Evolutionary conservation across 2,329 filamentous ascomycete genomes (phyloP).

Genomic region (Penicillium concentricum): DNA sequence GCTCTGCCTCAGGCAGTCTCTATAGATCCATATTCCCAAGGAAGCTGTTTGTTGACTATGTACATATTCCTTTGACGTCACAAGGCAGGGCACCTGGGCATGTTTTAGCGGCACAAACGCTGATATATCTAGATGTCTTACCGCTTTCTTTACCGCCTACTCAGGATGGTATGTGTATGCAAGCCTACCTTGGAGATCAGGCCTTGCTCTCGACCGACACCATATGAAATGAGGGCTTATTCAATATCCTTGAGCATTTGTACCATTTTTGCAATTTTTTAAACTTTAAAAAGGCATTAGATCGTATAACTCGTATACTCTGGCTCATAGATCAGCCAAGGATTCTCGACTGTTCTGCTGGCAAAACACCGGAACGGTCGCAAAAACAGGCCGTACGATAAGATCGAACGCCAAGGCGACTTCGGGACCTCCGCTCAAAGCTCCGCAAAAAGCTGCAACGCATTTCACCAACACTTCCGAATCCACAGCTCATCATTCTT

Average conservation of each 20-base stretch:
- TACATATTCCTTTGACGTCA: conserved; percentile 23
- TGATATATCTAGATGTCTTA: not conserved
- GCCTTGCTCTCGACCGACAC: not conserved
- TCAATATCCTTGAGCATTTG: not conserved
- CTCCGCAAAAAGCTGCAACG: conserved; percentile 18
- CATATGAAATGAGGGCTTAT: not conserved
- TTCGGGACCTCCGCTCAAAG: conserved; percentile 22
- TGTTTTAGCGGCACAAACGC: not conserved
- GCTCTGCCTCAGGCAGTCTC: not conserved
- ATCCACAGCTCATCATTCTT: not conserved
- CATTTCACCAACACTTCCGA: not conserved
- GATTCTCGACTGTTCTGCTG: not conserved
- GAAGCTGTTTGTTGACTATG: conserved; percentile 8
- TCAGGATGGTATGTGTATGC: no score
- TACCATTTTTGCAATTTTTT: no score
- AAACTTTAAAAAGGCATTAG: not conserved
- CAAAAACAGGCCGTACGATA: not conserved
- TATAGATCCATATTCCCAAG: not conserved
- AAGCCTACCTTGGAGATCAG: not conserved
- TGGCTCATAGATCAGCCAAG: no score
- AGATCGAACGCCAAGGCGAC: conserved; percentile 19
- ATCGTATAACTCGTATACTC: not conserved
- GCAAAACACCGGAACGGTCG: not conserved
- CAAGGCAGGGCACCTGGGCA: conserved; percentile 5
- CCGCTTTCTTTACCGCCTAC: not conserved